Base-by-base conservation (phyloP, 345 rosid species). In the Reutealis trisperma region DNA sequence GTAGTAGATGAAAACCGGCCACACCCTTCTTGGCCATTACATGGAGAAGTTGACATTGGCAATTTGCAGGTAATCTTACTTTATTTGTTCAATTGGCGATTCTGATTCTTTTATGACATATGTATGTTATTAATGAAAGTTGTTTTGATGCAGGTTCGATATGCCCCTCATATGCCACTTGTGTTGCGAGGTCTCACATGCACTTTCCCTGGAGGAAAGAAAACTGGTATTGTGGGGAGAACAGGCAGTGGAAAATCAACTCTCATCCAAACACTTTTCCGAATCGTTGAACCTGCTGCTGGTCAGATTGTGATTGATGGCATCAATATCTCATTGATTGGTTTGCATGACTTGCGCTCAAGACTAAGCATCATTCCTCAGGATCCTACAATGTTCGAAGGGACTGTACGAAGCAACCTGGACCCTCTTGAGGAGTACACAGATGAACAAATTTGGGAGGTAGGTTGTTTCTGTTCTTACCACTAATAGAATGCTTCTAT, bases 331-430 rank as follows among this genome's bases (percentile, higher is more conserved):
- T 85, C 87, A 79, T 83, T 78, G 8, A 88, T 95, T 63, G 98
- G 97, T 72, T 76, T 93, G 80, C 93, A 93, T 34, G 94, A 95
- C 84, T 83, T 95, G 80, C 87, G 97, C 76, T 88, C 89, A 71
- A 88, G 90, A 57, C 37, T 93, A 18, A 88, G 96, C 82, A 93
- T 95, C 32, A 93, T 93, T 76, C 98, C 98, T 30, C 99, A 91
- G 77, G 99, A 92, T 77, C 99, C 98, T 60, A 92, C 91, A 67
- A 90, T 91, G 98, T 95, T 95, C 81, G 96, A 93, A 85, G 99
- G 99, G 51, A 91, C 94, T 0, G 37, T 34, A 34, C 73, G 95
- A 76, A 89, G 91, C 73, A 93, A 95, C 81, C 80, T 95, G 65
- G 98, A 95, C 77, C 97, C 99, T 44, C 90, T 95, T 51, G 92